Base-by-base conservation (phyloP, 1,284 basidiomycete genomes). In the Laetiporus sulphureus region DNA sequence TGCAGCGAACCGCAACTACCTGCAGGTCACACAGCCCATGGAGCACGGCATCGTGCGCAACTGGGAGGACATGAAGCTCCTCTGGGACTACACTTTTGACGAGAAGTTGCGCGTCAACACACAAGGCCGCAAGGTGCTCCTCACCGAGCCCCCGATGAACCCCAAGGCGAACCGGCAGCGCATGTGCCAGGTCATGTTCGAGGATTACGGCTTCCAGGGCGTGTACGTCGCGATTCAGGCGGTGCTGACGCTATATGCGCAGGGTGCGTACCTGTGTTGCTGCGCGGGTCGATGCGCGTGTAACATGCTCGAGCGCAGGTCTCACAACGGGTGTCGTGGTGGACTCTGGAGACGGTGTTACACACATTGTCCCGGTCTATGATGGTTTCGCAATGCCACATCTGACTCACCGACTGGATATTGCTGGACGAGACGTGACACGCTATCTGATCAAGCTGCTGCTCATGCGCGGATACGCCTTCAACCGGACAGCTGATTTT, bases 81-180 rank as follows among this genome's bases (percentile, higher is more conserved):
- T 99, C 11, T 99, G 95, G 96, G 84, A 99, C 67, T 98, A 99
- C 64, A 99, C 95, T 2, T 99, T 99, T 63, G 75, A 91, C 60
- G 90, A 97, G 67, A 99, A 99, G 69, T 78, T 99, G 46, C 76
- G 80, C 54, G 75, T 98, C 52, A 86, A 97, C 60, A 84, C 94
- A 19, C 72, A 73, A 35, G 96, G 92, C 1, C 75, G 81, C 53
- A 99, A 98, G 69, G 78, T 99, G 35, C 67, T 99, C 44, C 75
- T 99, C 54, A 99, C 96, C 1, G 96, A 99, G 64, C 96, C 96
- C n/a, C 96, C 95, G 32, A 98, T 99, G 95, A 99, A 99, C 67
- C 96, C 96, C 3, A 91, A 86, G 61, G 82, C 68, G 51, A 99
- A 99, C 66, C 70, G 96, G 55, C 84, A 94, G 65, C 75, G 79